These are phyloP conservation scores for Brassica cretica DNA, from an alignment of 345 rosid genomes.

Conservation along the genomic window DNA sequence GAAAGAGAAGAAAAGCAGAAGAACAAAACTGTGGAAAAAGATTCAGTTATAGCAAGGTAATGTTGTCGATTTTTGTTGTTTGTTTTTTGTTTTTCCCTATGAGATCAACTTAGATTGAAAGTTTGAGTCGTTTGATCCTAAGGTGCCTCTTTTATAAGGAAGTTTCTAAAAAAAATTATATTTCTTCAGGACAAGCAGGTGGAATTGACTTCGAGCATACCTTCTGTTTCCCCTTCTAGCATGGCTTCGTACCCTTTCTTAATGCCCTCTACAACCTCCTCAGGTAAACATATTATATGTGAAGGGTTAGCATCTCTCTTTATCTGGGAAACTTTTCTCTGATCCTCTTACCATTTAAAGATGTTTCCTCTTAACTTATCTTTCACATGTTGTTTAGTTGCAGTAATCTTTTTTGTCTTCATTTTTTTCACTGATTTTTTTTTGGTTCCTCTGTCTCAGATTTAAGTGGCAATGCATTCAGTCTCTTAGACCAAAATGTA, in stretches of 20 bases:
- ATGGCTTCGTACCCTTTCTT: constrained; percentile 54
- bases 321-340: not conserved
- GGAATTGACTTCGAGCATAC: constrained; percentile 55
- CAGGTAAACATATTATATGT: constrained; percentile 43
- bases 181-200: constrained; percentile 71
- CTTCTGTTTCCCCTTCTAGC: constrained; percentile 51
- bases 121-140: not conserved
- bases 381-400: constrained; percentile 9
- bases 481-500: constrained; percentile 74
- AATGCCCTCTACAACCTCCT: constrained; percentile 48
- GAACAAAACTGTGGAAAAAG: constrained; percentile 62
- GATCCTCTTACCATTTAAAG: not conserved
- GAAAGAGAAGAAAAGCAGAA: constrained; percentile 86
- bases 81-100: not conserved
- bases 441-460: constrained; percentile 51
- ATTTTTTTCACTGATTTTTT: constrained; percentile 6
- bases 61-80: constrained; percentile 11
- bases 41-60: constrained; percentile 70
- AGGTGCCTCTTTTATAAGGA: not conserved
- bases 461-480: constrained; percentile 55
- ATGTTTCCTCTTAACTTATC: not conserved
- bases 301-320: constrained; percentile 51
- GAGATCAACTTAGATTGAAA: constrained; percentile 3
- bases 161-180: constrained; percentile 26
- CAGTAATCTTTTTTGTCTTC: not conserved